Conservation (phyloP, 306 rosid genomes). For the Arachis stenosperma region DNA sequence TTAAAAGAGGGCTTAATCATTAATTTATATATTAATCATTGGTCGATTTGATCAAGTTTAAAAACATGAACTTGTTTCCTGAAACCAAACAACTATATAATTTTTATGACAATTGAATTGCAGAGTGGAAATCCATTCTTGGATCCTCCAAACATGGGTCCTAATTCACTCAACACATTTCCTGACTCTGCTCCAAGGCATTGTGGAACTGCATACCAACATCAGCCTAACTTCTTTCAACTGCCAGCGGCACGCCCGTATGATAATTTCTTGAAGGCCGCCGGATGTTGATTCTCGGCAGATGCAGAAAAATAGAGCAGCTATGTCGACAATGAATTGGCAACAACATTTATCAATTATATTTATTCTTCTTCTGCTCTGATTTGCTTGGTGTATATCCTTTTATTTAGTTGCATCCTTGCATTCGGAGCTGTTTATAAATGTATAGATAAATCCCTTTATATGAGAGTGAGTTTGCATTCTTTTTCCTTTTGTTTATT, state of each 20-base stretch:
- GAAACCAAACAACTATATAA: slow-evolving; percentile 23
- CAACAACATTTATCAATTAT: background rate
- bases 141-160: slow-evolving; percentile 44
- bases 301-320: slow-evolving; percentile 32
- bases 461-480: slow-evolving; percentile 29
- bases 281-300: slow-evolving; percentile 64
- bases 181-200: slow-evolving; percentile 48
- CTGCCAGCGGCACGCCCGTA: slow-evolving; percentile 77
- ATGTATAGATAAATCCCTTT: slow-evolving; percentile 37
- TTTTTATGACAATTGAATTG: slow-evolving; percentile 38
- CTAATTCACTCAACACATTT: slow-evolving; percentile 43
- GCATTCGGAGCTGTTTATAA: slow-evolving; percentile 33
- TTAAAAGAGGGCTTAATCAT: background rate
- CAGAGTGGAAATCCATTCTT: slow-evolving; percentile 73
- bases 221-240: slow-evolving; percentile 59
- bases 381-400: slow-evolving; percentile 36
- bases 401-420: slow-evolving; percentile 41
- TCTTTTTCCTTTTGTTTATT: slow-evolving; percentile 8
- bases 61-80: slow-evolving; percentile 13
- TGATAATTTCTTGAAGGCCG: slow-evolving; percentile 81
- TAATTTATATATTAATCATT: slow-evolving; percentile 3
- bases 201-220: slow-evolving; percentile 68
- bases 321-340: slow-evolving; percentile 35
- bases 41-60: slow-evolving; percentile 19
- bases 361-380: slow-evolving; percentile 27